These are phyloP conservation scores for Gleditsia sinensis DNA, from an alignment of 306 rosid genomes.

Conservation along the genomic window DNA sequence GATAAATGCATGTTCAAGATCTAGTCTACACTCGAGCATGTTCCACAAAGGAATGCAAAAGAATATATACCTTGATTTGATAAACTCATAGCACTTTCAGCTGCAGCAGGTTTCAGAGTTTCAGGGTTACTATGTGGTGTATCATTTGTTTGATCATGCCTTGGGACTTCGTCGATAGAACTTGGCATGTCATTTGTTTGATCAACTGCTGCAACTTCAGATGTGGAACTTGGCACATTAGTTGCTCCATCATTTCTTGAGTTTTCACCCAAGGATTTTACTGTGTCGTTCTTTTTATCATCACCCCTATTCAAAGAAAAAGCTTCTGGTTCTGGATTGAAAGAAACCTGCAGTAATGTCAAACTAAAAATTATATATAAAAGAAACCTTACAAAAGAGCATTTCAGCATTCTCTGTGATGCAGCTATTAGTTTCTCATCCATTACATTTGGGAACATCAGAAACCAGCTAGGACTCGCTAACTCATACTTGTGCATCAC, in stretches of 20 bases:
- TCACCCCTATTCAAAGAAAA: conserved; percentile 40
- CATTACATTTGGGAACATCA: background rate
- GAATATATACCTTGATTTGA: conserved; percentile 43
- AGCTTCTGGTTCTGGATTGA: conserved; percentile 46
- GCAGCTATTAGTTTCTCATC: conserved; percentile 1
- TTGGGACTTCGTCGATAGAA: conserved; percentile 7
- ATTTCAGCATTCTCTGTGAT: background rate
- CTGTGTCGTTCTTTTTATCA: conserved; percentile 35
- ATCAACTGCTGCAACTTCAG: too few relatives aligned
- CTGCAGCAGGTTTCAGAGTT: conserved; percentile 14
- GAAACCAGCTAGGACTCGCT: conserved; percentile 4
- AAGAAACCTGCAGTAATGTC: conserved; percentile 53
- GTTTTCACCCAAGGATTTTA: conserved; percentile 32
- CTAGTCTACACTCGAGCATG: background rate
- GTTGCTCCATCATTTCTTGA: conserved; percentile 31
- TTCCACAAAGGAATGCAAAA: background rate
- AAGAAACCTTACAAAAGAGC: conserved; percentile 16
- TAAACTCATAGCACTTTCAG: conserved; percentile 24
- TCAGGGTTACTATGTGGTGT: conserved; percentile 23
- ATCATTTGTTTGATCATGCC: conserved; percentile 20
- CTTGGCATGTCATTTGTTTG: too few relatives aligned
- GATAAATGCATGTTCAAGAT: background rate
- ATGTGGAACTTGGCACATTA: too few relatives aligned
- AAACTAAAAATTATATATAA: background rate
- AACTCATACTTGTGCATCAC: conserved; percentile 6